phyloP scores from a whole-genome alignment of 108 stramenopile genomes.

The Bacterosira constricta region DNA sequence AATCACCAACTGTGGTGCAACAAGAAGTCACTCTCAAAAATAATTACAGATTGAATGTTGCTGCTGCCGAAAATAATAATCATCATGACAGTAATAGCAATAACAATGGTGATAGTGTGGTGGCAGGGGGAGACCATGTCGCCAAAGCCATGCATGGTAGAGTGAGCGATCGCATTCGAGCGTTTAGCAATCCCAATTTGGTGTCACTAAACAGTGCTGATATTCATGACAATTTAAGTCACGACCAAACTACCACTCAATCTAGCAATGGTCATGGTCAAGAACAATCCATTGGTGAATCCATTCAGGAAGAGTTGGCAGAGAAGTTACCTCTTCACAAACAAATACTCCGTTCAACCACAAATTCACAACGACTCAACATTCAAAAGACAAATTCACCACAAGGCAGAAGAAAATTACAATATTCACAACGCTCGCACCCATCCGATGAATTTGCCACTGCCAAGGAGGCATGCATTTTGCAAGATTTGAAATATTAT shows the following conservation, averaged over 20 bases:
- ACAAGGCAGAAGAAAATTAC: neutral
- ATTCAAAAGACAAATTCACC: neutral
- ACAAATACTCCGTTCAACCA: neutral
- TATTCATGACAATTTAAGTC: too few relatives aligned
- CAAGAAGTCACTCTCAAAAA: neutral
- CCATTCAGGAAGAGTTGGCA: too few relatives aligned
- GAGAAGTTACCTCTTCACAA: neutral
- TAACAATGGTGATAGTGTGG: neutral
- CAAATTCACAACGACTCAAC: neutral
- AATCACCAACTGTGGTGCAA: too few relatives aligned
- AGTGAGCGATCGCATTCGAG: constrained; percentile 1
- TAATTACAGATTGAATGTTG: neutral
- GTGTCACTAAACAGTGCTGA: too few relatives aligned
- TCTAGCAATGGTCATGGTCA: too few relatives aligned
- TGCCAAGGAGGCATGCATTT: neutral
- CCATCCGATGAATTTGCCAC: neutral
- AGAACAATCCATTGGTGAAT: too few relatives aligned
- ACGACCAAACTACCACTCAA: too few relatives aligned
- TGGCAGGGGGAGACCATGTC: neutral
- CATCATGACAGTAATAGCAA: neutral
- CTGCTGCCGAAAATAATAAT: neutral
- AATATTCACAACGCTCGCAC: neutral
- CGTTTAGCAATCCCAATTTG: neutral
- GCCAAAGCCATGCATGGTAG: neutral
- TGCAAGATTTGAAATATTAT: neutral